Base-by-base conservation (phyloP, 345 rosid genomes). In the Syzygium grande region DNA sequence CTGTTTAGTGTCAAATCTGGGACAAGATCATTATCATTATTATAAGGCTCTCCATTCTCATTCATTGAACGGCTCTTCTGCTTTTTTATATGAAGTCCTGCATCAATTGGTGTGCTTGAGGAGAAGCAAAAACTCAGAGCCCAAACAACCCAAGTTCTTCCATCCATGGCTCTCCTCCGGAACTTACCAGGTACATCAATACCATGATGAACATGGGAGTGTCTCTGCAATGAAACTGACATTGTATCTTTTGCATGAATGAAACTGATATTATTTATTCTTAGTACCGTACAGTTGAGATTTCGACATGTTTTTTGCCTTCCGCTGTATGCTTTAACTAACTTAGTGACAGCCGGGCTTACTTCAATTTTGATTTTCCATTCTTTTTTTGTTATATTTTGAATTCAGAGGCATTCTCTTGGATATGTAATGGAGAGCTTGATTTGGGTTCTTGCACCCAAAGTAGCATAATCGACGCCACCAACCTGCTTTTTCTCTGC, bases 401-500 rank as follows among this genome's bases (percentile, higher is more conserved):
- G 87, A 46, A 16, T 91, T 93, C 93, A 97, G 99, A 91, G 84
- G 86, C 56, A 16, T 43, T 94, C 89, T 88, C 93, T 79, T 88
- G 94, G 94, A 89, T 92, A 84, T 94, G 98, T 89, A 90, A 88
- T 6, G 93, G 93, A 77, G 90, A 92, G 34, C 88, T 92, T 61
- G 89, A 90, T 84, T 87, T 88, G 46, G 94, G 96, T 84, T 85
- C 87, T 84, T 94, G 98, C 93, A 90, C 90, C 52, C 97, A 92
- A 86, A 91, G 95, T 88, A 89, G 92, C 38, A 85, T 90, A 51
- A 90, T 95, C 73, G 98, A 94, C 89, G 91, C 87, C 22, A 22
- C 93, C 52, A 97, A 96, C 87, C 86, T 95, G 52, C 51, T 92
- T 27, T 97, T 95, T 78, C 91, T 96, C 58, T 90, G 86, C 87